Evolutionary conservation across 768 basidiomycete genomes (phyloP), one percentile per base, ranked within the genome.

Genomic region (Suillus hirtellus): DNA sequence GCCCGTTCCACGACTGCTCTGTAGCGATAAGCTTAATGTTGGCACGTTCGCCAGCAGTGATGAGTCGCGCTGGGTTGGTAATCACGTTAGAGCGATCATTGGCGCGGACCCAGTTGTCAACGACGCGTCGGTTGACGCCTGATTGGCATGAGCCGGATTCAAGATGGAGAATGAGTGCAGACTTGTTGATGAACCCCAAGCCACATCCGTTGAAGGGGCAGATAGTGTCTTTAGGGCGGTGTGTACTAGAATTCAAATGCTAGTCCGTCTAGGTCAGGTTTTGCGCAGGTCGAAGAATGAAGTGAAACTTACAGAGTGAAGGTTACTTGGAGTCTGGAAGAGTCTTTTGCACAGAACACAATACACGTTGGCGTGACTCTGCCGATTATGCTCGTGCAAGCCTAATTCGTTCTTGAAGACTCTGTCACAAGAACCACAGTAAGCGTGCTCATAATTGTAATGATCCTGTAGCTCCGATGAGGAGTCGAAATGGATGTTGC

Each of bases 111-210:
- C 70, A 73, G 44, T 68, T 71, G 53, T 73, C 61, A 61, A 80
- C 65, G 60, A 77, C 75, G 42, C 71, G 69, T 62, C 81, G 80
- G 38, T 71, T 71, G 46, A 83, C 71, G 12, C 85, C 81, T 0
- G 88, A 88, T 27, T 65, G 59, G 70, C 90, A 90, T 3, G 69
- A 65, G 1, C 88, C 89, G 12, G 79, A 75, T 68, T 91, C 90
- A 69, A 89, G 79, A 71, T 92, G 89, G 37, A 83, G 80, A 38
- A 84, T 68, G 53, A 91, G 77, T 11, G 86, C 84, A 10, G 87
- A 80, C 49, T 67, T 75, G 21, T 82, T 84, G 59, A 86, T 71
- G 73, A 90, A 90, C 1, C 61, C 66, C 24, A 65, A 65, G 1
- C 63, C 72, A 68, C 90, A 91, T 42, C 79, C 78, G 5, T 21